Conservation (phyloP, 495 filamentous ascomycete species). For the Hypomontagnella monticulosa region DNA sequence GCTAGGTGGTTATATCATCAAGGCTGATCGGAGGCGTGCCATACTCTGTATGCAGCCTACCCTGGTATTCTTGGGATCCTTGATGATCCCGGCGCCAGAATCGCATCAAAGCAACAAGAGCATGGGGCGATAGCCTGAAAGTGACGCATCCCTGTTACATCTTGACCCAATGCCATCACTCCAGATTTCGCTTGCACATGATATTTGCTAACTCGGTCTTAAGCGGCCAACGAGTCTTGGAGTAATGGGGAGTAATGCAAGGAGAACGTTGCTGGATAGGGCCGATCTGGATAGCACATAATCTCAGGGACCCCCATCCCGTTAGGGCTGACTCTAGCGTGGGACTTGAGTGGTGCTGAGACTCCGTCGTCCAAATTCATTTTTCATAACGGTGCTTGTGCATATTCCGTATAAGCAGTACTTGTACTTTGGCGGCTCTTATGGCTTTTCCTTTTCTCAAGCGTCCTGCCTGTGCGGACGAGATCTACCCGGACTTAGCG, state of each 20-base stretch:
- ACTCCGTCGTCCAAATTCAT: neutral
- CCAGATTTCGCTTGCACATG: neutral
- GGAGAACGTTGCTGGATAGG: constrained; percentile 20
- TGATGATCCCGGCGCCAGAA: constrained; percentile 43
- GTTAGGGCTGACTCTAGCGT: constrained; percentile 31
- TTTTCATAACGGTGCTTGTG: neutral
- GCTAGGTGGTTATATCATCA: constrained; percentile 11
- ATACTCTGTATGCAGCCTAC: constrained; percentile 35
- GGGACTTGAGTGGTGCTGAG: neutral
- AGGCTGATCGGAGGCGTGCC: constrained; percentile 30
- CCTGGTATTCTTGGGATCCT: constrained; percentile 23
- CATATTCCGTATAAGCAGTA: neutral
- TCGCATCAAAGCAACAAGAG: constrained; percentile 34
- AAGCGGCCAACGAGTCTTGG: constrained; percentile 11
- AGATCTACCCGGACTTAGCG: constrained; percentile 26
- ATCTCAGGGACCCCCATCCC: constrained; percentile 4
- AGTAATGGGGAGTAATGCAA: constrained; percentile 19
- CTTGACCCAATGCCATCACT: constrained; percentile 32
- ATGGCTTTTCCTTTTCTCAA: neutral
- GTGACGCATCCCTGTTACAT: constrained; percentile 31
- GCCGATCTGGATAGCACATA: constrained; percentile 21
- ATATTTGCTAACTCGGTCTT: constrained; percentile 21
- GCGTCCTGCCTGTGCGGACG: neutral
- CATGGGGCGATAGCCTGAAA: constrained; percentile 41
- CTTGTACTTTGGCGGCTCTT: constrained; percentile 3